phyloP scores from a whole-genome alignment of 305 asterid species.

The Fraxinus dipetala region DNA sequence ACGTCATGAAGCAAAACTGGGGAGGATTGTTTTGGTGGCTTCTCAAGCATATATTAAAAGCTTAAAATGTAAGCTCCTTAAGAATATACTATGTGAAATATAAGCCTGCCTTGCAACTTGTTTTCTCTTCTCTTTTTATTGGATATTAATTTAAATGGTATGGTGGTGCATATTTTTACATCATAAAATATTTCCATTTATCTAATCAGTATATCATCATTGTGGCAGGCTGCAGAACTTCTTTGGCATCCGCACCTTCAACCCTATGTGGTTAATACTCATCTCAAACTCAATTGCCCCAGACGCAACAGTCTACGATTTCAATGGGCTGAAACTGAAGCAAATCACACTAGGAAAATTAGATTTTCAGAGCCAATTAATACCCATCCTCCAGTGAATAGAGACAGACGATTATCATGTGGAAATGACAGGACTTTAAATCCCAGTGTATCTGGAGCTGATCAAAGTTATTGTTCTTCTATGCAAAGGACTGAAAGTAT shows the following conservation, averaged over 20 bases:
- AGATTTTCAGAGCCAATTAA: constrained; percentile 61
- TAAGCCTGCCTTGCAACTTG: background rate
- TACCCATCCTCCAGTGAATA: constrained; percentile 34
- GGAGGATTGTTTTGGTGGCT: constrained; percentile 6
- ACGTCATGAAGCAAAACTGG: background rate
- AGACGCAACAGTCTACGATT: constrained; percentile 62
- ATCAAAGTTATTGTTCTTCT: constrained; percentile 54
- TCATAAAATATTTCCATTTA: constrained; percentile 3
- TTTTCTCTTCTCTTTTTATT: background rate
- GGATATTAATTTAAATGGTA: background rate
- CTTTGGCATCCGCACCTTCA: constrained; percentile 85
- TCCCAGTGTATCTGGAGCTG: constrained; percentile 81
- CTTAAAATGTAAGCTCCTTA: background rate
- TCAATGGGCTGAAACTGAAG: constrained; percentile 49
- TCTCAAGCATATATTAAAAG: background rate
- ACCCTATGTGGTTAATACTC: constrained; percentile 69
- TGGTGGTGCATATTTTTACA: background rate
- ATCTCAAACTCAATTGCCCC: constrained; percentile 77
- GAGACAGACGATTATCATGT: constrained; percentile 50
- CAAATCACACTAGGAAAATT: constrained; percentile 40
- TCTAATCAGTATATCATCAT: constrained; percentile 4
- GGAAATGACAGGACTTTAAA: constrained; percentile 81
- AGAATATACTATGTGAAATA: background rate
- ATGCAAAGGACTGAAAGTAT: constrained; percentile 32
- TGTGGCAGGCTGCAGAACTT: constrained; percentile 85